Conservation (phyloP, 2,329 filamentous ascomycete genomes). For the Colletotrichum costaricense region DNA sequence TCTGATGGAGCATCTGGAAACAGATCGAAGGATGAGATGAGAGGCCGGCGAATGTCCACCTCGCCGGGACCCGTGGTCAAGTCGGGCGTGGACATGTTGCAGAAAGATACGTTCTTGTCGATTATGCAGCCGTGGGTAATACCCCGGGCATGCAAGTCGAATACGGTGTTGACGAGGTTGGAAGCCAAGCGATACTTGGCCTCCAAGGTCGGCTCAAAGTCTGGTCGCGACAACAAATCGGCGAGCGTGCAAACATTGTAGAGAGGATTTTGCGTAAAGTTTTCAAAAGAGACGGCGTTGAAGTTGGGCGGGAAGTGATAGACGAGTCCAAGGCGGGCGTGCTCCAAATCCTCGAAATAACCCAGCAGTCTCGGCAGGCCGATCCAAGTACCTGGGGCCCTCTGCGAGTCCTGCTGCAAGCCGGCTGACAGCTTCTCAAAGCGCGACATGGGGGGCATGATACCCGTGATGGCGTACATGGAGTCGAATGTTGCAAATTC, state of each 20-base stretch:
- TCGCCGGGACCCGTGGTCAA: constrained; percentile 54
- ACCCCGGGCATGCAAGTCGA: constrained; percentile 76
- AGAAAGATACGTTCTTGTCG: constrained; percentile 76
- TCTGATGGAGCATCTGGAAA: constrained; percentile 65
- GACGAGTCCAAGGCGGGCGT: constrained; percentile 78
- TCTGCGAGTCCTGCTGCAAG: constrained; percentile 64
- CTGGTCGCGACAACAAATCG: constrained; percentile 62
- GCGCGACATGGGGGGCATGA: constrained; percentile 72
- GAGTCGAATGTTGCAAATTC: constrained; percentile 77
- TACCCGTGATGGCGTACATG: constrained; percentile 71
- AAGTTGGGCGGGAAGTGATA: constrained; percentile 79
- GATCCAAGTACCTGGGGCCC: constrained; percentile 67
- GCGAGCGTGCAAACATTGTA: constrained; percentile 65
- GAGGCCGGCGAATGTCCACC: constrained; percentile 74
- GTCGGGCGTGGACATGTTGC: constrained; percentile 56
- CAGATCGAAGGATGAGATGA: constrained; percentile 80
- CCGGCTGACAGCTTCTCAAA: constrained; percentile 73
- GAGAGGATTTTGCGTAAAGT: constrained; percentile 59
- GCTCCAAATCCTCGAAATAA: constrained; percentile 80
- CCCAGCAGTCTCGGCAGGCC: constrained; percentile 71
- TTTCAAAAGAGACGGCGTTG: constrained; percentile 66
- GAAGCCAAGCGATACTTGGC: constrained; percentile 81
- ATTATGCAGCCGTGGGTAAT: constrained; percentile 78
- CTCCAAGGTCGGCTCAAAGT: constrained; percentile 75
- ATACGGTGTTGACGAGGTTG: constrained; percentile 78